phyloP scores from a whole-genome alignment of 805 yeast genomes.

The Saccharomycopsis malanga region DNA sequence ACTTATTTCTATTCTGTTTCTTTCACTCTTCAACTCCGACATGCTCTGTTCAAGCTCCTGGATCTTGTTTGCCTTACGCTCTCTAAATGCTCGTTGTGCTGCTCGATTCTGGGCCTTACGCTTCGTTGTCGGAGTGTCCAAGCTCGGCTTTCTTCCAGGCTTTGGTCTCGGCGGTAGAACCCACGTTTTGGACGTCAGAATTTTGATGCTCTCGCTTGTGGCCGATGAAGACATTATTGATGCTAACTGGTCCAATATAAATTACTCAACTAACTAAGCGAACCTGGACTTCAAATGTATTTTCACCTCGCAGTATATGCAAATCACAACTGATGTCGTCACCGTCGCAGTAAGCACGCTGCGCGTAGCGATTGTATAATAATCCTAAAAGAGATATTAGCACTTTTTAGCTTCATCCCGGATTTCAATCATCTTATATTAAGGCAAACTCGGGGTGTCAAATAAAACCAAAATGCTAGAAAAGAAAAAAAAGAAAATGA shows the following conservation, averaged over 20 bases:
- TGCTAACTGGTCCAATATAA: no score
- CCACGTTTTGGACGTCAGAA: constrained; percentile 71
- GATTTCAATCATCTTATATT: no score
- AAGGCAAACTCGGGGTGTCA: background rate
- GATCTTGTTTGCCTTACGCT: constrained; percentile 75
- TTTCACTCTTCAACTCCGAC: constrained; percentile 59
- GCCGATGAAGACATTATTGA: background rate
- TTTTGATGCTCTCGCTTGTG: constrained; percentile 18
- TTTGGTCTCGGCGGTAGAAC: constrained; percentile 81
- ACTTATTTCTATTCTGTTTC: constrained; percentile 44
- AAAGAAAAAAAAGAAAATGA: no score
- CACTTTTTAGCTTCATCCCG: no score
- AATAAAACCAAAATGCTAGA: background rate
- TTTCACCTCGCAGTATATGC: no score
- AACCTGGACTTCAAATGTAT: no score
- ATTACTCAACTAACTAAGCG: no score
- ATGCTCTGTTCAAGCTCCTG: constrained; percentile 69
- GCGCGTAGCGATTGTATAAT: no score
- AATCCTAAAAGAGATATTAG: no score
- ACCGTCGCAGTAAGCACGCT: no score
- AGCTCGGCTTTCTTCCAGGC: constrained; percentile 52
- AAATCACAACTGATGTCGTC: no score
- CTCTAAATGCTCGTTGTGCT: constrained; percentile 90
- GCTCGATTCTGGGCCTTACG: constrained; percentile 89
- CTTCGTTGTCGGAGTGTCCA: constrained; percentile 78